Evolutionary conservation across 768 basidiomycete species (phyloP).

Genomic region (Sarcomyxa edulis): DNA sequence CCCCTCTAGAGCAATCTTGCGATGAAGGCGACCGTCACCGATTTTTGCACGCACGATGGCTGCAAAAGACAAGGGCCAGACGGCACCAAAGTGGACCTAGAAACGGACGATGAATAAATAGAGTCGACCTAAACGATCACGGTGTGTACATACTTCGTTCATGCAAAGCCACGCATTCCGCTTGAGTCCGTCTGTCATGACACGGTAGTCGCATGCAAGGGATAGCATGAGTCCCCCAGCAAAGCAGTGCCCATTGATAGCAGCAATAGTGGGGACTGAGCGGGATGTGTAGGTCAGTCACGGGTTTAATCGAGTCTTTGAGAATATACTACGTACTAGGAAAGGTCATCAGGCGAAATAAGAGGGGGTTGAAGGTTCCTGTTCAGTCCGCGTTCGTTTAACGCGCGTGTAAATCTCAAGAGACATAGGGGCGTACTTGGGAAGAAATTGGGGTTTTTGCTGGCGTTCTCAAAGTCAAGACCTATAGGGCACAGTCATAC

Average conservation of each 20-base stretch:
- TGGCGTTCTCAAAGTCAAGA: constrained; percentile 53
- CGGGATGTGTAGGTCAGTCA: constrained; percentile 2
- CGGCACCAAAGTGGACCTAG: constrained; percentile 81
- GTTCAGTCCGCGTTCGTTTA: constrained; percentile 8
- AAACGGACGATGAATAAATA: constrained; percentile 1
- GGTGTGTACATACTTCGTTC: constrained; percentile 65
- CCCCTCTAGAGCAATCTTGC: constrained; percentile 77
- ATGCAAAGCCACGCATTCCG: constrained; percentile 85
- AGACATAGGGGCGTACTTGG: constrained; percentile 36
- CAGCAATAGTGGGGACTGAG: constrained; percentile 72
- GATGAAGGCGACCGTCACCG: constrained; percentile 48
- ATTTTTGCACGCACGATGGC: constrained; percentile 62
- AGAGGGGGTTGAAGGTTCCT: constrained; percentile 75
- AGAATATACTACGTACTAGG: constrained; percentile 53
- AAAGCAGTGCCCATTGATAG: constrained; percentile 82
- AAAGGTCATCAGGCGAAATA: constrained; percentile 65
- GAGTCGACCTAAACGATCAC: neutral
- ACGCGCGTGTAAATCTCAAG: constrained; percentile 3
- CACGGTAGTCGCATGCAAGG: constrained; percentile 80
- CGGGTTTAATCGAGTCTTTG: neutral
- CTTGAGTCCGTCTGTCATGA: constrained; percentile 79
- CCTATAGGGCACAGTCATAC: constrained; percentile 29
- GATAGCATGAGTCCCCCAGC: constrained; percentile 80
- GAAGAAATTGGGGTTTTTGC: constrained; percentile 58
- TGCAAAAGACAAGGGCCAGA: constrained; percentile 70